Evolutionary conservation across 2,329 filamentous ascomycete genomes (phyloP), one percentile per base, ranked within the genome.

Genomic region (Chlorencoelia australis): DNA sequence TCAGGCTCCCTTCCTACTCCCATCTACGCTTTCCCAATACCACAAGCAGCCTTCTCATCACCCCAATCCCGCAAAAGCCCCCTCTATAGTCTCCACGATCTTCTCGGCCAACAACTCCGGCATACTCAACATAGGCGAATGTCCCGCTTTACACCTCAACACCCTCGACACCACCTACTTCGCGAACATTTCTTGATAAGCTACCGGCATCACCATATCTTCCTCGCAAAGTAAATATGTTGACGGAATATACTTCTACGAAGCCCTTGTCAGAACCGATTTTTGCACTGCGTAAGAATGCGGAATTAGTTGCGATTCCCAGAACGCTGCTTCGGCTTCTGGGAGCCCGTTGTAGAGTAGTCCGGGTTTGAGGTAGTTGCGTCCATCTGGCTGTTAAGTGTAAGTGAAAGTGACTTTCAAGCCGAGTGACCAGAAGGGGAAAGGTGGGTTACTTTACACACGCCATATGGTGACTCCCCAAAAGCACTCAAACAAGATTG

Each of bases 281-380:
- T 29, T 25, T 18, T 42, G 26, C 5, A 44, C 56, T 0, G 53
- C 53, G 6, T 61, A 42, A 17, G 54, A 58, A 31, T 65, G 61
- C 9, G 19, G 21, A 14, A 36, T 26, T 2, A 39, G 7, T 33
- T 9, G 19, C n/a, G 28, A 30, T 15, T 38, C 33, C 36, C 36
- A 42, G 4, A 21, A 9, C 16, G 13, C 16, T 4, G 36, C 40
- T 7, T 31, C 28, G 6, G 21, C 10, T 6, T 35, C 18, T 18
- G 32, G 8, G 2, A 39, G 33, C 29, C 39, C 35, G 22, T 29
- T 36, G 17, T 36, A 37, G 22, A 39, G 32, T 4, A 31, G 11
- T 18, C 33, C 19, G 19, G 33, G 19, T 15, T 21, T 13, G 11
- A 28, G 11, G 19, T 7, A 19, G n/a, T 21, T 27, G 15, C 28